Evolutionary conservation across 495 filamentous ascomycete species (phyloP).

Genomic region (Cercophora sp.): DNA sequence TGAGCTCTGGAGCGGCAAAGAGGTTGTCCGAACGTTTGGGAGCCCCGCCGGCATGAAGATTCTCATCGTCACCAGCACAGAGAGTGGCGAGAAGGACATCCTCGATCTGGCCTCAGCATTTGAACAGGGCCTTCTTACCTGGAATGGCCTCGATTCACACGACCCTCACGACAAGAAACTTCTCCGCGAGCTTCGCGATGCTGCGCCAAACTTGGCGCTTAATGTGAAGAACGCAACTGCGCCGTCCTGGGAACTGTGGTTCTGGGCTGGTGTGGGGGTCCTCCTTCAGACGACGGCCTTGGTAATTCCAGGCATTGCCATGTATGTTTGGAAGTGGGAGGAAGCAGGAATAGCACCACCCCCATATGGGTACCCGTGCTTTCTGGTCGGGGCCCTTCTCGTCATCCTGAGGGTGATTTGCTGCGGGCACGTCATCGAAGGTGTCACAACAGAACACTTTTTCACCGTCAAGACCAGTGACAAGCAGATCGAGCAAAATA

Average conservation of each 20-base stretch:
- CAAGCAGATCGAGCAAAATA: neutral
- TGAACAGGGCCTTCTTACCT: neutral
- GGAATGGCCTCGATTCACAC: too few species aligned
- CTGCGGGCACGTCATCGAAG: conserved; percentile 9
- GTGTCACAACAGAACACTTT: conserved; percentile 7
- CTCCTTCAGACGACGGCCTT: neutral
- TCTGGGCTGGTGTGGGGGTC: neutral
- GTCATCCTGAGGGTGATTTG: neutral
- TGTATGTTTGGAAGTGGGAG: neutral
- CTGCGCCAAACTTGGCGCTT: conserved; percentile 8
- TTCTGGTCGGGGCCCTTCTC: neutral
- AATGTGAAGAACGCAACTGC: conserved; percentile 11
- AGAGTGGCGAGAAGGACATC: neutral
- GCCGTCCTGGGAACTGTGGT: neutral
- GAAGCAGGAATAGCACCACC: neutral
- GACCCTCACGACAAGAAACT: neutral
- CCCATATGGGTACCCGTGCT: conserved; percentile 7
- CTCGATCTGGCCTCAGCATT: neutral
- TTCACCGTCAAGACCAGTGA: neutral
- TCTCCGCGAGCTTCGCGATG: neutral
- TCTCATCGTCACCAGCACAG: neutral
- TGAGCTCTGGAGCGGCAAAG: conserved; percentile 8
- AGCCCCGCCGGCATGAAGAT: conserved; percentile 4
- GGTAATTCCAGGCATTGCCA: conserved; percentile 3
- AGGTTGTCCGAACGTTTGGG: neutral